A percentile compares a stretch with the other conserved stretches of the same genome.
phyloP scores from a whole-genome alignment of 169 alveolate genomes.

The Eimeria brunetti region DNA sequence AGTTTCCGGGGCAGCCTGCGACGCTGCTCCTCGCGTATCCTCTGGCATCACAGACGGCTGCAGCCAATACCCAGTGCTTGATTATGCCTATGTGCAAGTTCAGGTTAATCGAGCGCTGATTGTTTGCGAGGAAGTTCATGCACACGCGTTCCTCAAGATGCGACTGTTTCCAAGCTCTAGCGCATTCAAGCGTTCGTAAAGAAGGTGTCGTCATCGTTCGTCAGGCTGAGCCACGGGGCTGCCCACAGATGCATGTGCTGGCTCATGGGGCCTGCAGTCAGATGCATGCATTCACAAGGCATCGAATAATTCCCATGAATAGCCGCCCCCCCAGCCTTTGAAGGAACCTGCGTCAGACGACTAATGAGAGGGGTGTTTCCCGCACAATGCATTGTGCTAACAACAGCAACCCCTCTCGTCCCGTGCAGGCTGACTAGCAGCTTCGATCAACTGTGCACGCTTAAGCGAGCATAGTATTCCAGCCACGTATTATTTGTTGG shows the following conservation, averaged over 20 bases:
- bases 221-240: conserved; percentile 24
- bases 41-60: neutral
- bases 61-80: neutral
- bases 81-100: neutral
- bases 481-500: neutral
- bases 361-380: neutral
- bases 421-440: neutral
- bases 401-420: neutral
- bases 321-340: neutral
- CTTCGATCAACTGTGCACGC: neutral
- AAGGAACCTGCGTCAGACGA: neutral
- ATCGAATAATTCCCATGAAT: neutral
- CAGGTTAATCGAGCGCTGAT: neutral
- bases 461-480: neutral
- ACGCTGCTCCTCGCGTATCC: neutral
- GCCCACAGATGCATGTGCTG: conserved; percentile 18
- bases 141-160: neutral
- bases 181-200: neutral
- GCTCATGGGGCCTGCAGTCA: neutral
- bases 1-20: neutral
- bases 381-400: neutral
- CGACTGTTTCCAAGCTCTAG: neutral
- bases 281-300: neutral
- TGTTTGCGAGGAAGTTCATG: neutral
- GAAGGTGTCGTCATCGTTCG: neutral